Evolutionary conservation across 768 basidiomycete species (phyloP).

Genomic region (Kondoa malvinella): DNA sequence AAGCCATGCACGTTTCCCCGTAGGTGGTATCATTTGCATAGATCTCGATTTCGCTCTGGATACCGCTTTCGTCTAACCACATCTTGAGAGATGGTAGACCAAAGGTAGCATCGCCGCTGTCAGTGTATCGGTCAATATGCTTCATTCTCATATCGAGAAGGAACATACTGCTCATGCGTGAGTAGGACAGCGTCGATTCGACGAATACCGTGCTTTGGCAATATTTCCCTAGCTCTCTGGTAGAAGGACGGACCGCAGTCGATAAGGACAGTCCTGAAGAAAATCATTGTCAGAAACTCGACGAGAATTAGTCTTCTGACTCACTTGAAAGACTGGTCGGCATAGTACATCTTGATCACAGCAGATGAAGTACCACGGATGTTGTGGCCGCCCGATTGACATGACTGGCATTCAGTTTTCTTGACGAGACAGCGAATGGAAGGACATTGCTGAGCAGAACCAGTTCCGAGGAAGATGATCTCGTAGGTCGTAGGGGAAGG

Average conservation of each 20-base stretch:
- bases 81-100: background rate
- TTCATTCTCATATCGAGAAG: no score
- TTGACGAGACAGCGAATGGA: background rate
- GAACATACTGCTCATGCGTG: slow-evolving; percentile 5
- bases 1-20: background rate
- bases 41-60: background rate
- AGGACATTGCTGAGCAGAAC: background rate
- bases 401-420: background rate
- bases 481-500: no score
- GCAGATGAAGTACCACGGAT: background rate
- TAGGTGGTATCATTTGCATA: background rate
- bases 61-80: background rate
- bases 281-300: background rate
- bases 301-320: background rate
- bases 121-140: no score
- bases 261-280: slow-evolving; percentile 1
- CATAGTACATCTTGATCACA: background rate
- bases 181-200: slow-evolving; percentile 1
- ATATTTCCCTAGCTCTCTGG: background rate
- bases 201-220: background rate
- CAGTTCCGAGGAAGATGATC: background rate
- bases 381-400: background rate
- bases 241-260: background rate
- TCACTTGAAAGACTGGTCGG: background rate
- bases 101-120: background rate